Evolutionary conservation across 1,284 basidiomycete species (phyloP).

Genomic region (Chiua sp.): DNA sequence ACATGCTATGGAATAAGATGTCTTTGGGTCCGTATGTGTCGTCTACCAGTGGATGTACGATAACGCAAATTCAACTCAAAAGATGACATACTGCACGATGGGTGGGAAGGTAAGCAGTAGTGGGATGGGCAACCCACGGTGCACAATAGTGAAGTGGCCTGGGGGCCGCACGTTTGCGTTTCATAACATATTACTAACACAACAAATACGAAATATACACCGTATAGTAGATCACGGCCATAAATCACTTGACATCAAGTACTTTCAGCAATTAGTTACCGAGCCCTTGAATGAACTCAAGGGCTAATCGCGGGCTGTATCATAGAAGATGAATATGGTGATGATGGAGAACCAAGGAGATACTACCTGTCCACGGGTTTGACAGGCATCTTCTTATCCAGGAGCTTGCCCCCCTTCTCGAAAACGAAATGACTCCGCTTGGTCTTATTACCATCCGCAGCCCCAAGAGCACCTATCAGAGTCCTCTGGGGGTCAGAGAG

Average conservation of each 20-base stretch:
- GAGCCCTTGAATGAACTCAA: constrained; percentile 46
- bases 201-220: constrained; percentile 35
- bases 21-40: no score
- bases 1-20: no score
- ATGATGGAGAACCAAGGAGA: background rate
- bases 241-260: background rate
- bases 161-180: no score
- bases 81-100: no score
- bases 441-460: constrained; percentile 80
- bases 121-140: no score
- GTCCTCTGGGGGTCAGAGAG: constrained; percentile 86
- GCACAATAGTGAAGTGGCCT: no score
- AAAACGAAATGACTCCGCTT: constrained; percentile 93
- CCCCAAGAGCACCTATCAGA: constrained; percentile 84
- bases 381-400: constrained; percentile 84
- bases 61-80: no score
- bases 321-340: background rate
- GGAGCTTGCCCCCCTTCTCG: constrained; percentile 83
- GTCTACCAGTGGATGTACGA: no score
- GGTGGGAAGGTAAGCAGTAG: no score
- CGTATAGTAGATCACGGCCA: constrained; percentile 50
- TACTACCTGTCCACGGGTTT: constrained; percentile 81
- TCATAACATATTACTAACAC: background rate
- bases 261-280: constrained; percentile 15
- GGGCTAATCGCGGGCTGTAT: constrained; percentile 38